Percentiles rank a stretch among this genome's conserved stretches.
Evolutionary conservation across 2,329 filamentous ascomycete species (phyloP).

Genomic region (Aspergillaceae sp.): DNA sequence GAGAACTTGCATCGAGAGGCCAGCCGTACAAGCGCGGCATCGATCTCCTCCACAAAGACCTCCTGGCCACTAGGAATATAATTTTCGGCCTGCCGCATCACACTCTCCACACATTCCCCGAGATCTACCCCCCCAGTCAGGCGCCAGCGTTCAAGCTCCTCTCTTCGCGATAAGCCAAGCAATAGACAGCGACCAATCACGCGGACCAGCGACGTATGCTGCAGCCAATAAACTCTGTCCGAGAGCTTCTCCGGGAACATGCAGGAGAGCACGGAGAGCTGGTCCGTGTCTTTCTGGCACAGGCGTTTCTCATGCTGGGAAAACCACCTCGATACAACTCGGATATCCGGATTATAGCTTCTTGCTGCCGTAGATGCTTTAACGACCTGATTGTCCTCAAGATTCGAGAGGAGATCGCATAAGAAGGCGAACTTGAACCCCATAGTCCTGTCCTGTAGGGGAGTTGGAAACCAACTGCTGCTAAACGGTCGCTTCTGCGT

Average conservation of each 20-base stretch:
- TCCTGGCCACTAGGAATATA: slow-evolving; percentile 27
- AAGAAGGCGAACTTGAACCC: slow-evolving; percentile 55
- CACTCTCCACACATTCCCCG: slow-evolving; percentile 59
- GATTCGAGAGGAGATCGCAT: slow-evolving; percentile 63
- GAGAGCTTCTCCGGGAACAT: slow-evolving; percentile 67
- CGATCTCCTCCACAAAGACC: slow-evolving; percentile 65
- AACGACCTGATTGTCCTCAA: slow-evolving; percentile 45
- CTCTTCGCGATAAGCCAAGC: slow-evolving; percentile 53
- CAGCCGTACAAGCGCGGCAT: slow-evolving; percentile 54
- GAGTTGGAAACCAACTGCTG: not conserved
- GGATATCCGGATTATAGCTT: slow-evolving; percentile 28
- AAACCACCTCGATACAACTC: slow-evolving; percentile 61
- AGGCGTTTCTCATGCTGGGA: slow-evolving; percentile 50
- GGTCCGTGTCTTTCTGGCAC: slow-evolving; percentile 48
- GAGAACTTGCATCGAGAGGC: slow-evolving; percentile 65
- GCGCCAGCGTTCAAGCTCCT: slow-evolving; percentile 56
- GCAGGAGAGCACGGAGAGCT: slow-evolving; percentile 61
- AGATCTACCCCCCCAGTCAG: slow-evolving; percentile 57
- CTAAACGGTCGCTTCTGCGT: too few species aligned
- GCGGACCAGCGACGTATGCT: slow-evolving; percentile 52
- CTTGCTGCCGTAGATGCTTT: slow-evolving; percentile 25
- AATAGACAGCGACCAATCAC: slow-evolving; percentile 60
- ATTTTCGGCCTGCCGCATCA: slow-evolving; percentile 53
- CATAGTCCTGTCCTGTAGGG: slow-evolving; percentile 17
- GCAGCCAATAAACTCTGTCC: slow-evolving; percentile 68